Base-by-base conservation (phyloP, 1,284 basidiomycete species). In the Fomitopsis schrenkii region DNA sequence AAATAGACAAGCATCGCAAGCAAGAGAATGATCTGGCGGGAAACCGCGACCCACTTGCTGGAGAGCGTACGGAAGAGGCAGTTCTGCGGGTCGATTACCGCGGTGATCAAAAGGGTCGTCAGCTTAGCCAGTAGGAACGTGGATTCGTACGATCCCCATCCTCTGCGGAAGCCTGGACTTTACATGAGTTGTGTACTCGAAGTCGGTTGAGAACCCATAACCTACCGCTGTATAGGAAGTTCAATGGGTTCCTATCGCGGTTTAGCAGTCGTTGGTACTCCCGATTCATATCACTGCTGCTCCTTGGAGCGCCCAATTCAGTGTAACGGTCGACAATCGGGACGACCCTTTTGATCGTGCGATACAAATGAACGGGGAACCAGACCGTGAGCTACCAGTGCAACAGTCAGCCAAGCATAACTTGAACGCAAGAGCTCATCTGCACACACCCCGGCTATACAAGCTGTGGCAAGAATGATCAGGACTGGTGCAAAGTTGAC, bases 401-500 rank as follows among this genome's bases (percentile, higher is more conserved):
- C 8, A 6, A 50, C 54, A 35, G 42, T 38, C 46, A n/a, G 40
- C 19, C 26, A 45, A 40, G 26, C n/a, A 28, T 28, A 28, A 9
- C 5, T 35, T 52, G 2, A 6, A 15, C 30, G 7, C 10, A n/a
- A n/a, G 40, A 12, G 10, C 10, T 36, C 12, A 64, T 83, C 65
- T 68, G 14, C 38, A 40, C 38, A 6, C 5, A 91, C 88, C 61
- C 80, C 72, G 30, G 77, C 58, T 53, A 93, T 76, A 12, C 83
- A 82, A 7, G 86, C 58, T 0, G 79, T 66, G 0, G 90, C 83
- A 17, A 89, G 67, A 15, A 86, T 81, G 3, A 93, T 72, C 35
- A 91, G 73, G 3, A 85, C 67, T 14, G 85, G 88, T 0, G 90
- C 89, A 66, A 80, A 90, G 70, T 94, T 94, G 68, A 92, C 77